A percentile compares a stretch with the other conserved stretches of the same genome.
Conservation (phyloP, 225 moss, liverwort and hornwort species). For the Polytrichum formosum region DNA sequence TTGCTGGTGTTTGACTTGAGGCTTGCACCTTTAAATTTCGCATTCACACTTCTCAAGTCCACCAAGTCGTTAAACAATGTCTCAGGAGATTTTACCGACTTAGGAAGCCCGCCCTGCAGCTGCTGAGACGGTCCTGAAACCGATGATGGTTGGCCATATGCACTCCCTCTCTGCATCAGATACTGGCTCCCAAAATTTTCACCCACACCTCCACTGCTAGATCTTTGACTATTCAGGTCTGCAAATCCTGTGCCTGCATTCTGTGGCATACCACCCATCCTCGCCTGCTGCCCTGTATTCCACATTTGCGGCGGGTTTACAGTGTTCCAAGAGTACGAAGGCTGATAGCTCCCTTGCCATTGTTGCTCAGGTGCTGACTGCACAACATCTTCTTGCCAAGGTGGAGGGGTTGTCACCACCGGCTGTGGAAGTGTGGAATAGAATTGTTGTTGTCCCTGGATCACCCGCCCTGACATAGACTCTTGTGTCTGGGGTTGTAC, state of each 20-base stretch:
- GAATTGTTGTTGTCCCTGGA: conserved; percentile 41
- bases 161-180: conserved; percentile 44
- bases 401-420: conserved; percentile 41
- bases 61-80: conserved; percentile 84
- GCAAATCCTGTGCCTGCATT: conserved; percentile 43
- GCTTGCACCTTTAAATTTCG: conserved; percentile 73
- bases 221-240: conserved; percentile 18
- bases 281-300: conserved; percentile 60
- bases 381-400: conserved; percentile 43
- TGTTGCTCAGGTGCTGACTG: conserved; percentile 49
- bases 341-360: conserved; percentile 32
- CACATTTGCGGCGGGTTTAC: conserved; percentile 33
- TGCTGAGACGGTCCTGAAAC: conserved; percentile 25
- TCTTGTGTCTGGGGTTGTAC: conserved; percentile 33
- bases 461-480: conserved; percentile 42
- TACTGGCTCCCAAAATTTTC: conserved; percentile 58
- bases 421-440: conserved; percentile 29
- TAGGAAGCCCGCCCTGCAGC: conserved; percentile 26
- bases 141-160: conserved; percentile 31
- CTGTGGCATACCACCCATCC: conserved; percentile 42
- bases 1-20: conserved; percentile 53
- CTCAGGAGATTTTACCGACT: conserved; percentile 64
- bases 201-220: conserved; percentile 42
- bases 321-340: conserved; percentile 38
- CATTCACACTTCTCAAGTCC: conserved; percentile 76